phyloP scores from a whole-genome alignment of 2,329 filamentous ascomycete species.

The Dactylellina leptospora region DNA sequence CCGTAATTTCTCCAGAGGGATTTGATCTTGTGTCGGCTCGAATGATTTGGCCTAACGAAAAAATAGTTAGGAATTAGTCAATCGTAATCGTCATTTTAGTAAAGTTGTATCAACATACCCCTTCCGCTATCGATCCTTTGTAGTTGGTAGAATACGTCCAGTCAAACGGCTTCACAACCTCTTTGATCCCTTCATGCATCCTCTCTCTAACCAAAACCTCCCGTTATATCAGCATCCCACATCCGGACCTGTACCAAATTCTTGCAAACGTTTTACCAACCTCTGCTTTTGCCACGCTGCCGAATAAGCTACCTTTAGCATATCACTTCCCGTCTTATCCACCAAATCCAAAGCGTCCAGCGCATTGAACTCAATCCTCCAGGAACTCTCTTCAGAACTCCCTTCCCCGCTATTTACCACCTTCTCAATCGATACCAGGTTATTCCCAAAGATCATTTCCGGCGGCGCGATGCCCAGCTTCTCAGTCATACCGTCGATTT shows the following conservation, averaged over 20 bases:
- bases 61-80: too few relatives aligned
- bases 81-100: too few relatives aligned
- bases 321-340: slow-evolving; percentile 86
- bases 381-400: slow-evolving; percentile 60
- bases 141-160: slow-evolving; percentile 97
- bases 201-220: slow-evolving; percentile 69
- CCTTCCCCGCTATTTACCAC: slow-evolving; percentile 68
- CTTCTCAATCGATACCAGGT: slow-evolving; percentile 80
- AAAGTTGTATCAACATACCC: too few relatives aligned
- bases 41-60: slow-evolving; percentile 35
- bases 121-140: slow-evolving; percentile 70
- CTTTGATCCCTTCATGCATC: slow-evolving; percentile 84
- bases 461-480: slow-evolving; percentile 85
- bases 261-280: slow-evolving; percentile 64
- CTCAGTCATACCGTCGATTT: slow-evolving; percentile 84
- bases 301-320: slow-evolving; percentile 94
- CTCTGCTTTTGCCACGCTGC: slow-evolving; percentile 75
- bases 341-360: slow-evolving; percentile 88
- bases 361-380: slow-evolving; percentile 82
- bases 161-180: slow-evolving; percentile 94
- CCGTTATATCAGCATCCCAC: slow-evolving; percentile 4
- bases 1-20: slow-evolving; percentile 86
- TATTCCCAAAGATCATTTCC: slow-evolving; percentile 99
- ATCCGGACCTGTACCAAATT: slow-evolving; percentile 61
- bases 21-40: slow-evolving; percentile 62